Evolutionary conservation across 352 stramenopile species (phyloP), one percentile per base, ranked within the genome.

Genomic region (Phytophthora pistaciae): DNA sequence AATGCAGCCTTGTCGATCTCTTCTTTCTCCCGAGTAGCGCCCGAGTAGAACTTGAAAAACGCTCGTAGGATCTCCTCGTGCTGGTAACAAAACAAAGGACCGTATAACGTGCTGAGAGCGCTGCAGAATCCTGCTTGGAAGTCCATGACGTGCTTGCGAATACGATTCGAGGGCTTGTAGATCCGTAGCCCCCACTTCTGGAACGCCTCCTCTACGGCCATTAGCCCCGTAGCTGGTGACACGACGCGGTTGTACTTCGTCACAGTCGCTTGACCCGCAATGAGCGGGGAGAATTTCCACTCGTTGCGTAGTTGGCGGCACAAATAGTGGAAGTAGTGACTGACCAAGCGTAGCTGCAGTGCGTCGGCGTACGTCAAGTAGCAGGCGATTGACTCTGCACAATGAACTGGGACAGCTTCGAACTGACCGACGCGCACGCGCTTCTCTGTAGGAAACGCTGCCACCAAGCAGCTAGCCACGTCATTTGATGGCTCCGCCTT

Each of bases 331-430:
- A 80, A 80, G 27, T 77, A 82, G 2, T 42, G 80, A 57, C 67
- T 79, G 2, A 76, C 75, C 1, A 84, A 68, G 0, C 83, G 82
- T 23, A 91, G 52, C 3, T 78, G 33, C 5, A 88, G 63, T 0
- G 76, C 80, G n/a, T 93, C 82, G 1, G 58, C 8, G 59, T 93
- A 93, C 5, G 67, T 82, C 23, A 93, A 42, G 56, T 71, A 93
- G 3, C 59, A 75, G 5, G 85, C 33, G 18, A 73, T 82, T 1
- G 54, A 33, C 1, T 80, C 31, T 52, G 72, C 29, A 46, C 62
- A 74, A 52, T 64, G 66, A 23, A 76, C 54, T 11, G 78, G 62
- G 54, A 80, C 77, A 1, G 29, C 23, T 16, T 74, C 64, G 25
- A 88, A 68, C 23, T 71, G 72, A 8, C 83, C 78, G 21, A 67